Conservation (phyloP, 2,329 filamentous ascomycete genomes). For the Tolypocladium ovalisporum region DNA sequence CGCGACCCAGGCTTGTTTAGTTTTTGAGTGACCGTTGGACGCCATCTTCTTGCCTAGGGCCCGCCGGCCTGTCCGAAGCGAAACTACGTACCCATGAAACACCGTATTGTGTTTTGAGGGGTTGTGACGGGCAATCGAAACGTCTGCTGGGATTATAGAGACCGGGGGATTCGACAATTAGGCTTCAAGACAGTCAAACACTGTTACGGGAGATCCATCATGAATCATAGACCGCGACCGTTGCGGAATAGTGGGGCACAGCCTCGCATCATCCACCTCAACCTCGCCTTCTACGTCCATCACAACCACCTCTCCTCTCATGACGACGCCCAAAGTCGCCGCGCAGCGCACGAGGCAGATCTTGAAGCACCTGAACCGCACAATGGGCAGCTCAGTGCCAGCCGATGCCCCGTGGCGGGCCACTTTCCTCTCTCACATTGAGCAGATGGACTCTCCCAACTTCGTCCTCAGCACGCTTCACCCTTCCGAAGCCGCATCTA, state of each 20-base stretch:
- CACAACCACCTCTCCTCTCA: neutral
- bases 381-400: conserved; percentile 13
- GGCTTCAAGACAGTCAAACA: neutral
- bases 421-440: conserved; percentile 39
- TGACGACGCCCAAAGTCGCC: neutral
- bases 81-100: too few relatives aligned
- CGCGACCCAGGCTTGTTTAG: neutral
- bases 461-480: conserved; percentile 43
- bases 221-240: neutral
- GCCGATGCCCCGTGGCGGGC: conserved; percentile 41
- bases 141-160: neutral
- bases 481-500: conserved; percentile 3
- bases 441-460: conserved; percentile 33
- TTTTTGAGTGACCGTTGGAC: neutral
- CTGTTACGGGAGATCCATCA: neutral
- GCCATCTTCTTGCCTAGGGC: neutral
- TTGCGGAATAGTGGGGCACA: neutral
- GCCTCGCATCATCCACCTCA: neutral
- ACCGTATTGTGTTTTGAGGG: too few relatives aligned
- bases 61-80: neutral
- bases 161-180: neutral
- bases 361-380: conserved; percentile 15
- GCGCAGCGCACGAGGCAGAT: neutral
- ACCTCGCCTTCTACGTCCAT: too few relatives aligned
- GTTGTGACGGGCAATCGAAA: neutral